Base-by-base conservation (phyloP, 192 early-diverging fungal genomes). In the Entomortierella parvispora region DNA sequence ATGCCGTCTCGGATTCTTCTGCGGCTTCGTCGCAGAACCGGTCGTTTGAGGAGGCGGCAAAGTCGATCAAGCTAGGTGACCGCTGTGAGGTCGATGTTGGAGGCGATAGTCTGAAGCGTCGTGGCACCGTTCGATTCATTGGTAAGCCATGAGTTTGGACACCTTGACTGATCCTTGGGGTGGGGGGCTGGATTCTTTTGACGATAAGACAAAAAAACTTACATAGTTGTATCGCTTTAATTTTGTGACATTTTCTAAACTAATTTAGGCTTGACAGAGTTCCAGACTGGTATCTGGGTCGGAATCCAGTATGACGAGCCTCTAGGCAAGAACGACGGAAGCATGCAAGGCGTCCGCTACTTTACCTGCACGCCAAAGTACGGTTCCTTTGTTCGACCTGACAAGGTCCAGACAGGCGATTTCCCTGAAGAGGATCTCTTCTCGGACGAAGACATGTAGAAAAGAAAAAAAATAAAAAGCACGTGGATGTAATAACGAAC, bases 241-340 rank as follows among this genome's bases (percentile, higher is more conserved):
- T 61, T 53, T 42, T 59, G 23, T 54, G n/a, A 20, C n/a, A 29
- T 52, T 20, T 62, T 62, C 62, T 20, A 14, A 31, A 23, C 28
- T 33, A n/a, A 4, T 46, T 26, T 69, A 83, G 90, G 90, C 17
- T 57, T 64, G 23, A 86, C 90, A 0, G 70, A 88, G 58, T 96
- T 98, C 70, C 91, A 96, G 68, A 80, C 89, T 0, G 97, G 97
- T 4, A 87, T 84, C 53, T 99, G 97, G 97, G 90, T 97, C 20
- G 97, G 97, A 61, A 80, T 99, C 18, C 89, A 96, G 67, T 97
- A 95, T 60, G 97, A 99, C 62, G 97, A 99, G 68, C 97, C 97
- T 0, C 69, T 97, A 45, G 97, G 97, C 28, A 97, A 96, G 79
- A 92, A 99, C 77, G 85, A 97, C 80, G 97, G 97, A 15, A 91